Evolutionary conservation across 371 early-diverging fungal genomes (phyloP).

Genomic region (Saksenaea vasiformis): DNA sequence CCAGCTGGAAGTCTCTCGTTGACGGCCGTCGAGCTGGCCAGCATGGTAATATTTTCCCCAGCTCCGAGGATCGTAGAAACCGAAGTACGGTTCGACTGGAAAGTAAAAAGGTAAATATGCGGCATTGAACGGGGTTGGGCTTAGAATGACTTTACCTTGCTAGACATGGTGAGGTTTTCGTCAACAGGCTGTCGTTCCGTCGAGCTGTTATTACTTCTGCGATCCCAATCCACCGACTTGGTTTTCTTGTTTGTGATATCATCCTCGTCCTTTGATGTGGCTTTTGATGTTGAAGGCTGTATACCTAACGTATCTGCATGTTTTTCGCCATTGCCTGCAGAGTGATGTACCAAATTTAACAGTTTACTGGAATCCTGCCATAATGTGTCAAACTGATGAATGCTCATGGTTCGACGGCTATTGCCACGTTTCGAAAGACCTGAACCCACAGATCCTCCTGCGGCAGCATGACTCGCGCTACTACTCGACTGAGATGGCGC

Average conservation of each 20-base stretch:
- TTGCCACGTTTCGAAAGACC: slow-evolving; percentile 16
- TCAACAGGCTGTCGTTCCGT: slow-evolving; percentile 19
- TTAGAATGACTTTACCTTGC: slow-evolving; percentile 25
- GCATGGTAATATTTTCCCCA: slow-evolving; percentile 31
- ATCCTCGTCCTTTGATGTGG: slow-evolving; percentile 15
- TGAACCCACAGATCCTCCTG: slow-evolving; percentile 9
- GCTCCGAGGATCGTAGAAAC: slow-evolving; percentile 29
- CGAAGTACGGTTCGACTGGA: slow-evolving; percentile 45
- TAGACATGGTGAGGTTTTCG: slow-evolving; percentile 27
- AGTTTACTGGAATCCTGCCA: slow-evolving; percentile 52
- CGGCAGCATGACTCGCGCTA: neutral
- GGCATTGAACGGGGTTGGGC: too few relatives aligned
- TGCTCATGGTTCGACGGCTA: slow-evolving; percentile 43
- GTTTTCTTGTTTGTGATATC: slow-evolving; percentile 1
- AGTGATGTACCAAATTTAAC: slow-evolving; percentile 44
- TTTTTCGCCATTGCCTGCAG: slow-evolving; percentile 10
- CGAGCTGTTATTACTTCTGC: slow-evolving; percentile 19
- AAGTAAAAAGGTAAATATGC: too few relatives aligned
- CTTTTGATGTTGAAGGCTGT: neutral
- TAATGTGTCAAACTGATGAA: slow-evolving; percentile 45
- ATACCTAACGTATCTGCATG: slow-evolving; percentile 6
- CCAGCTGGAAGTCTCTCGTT: slow-evolving; percentile 39
- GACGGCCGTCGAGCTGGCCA: slow-evolving; percentile 29
- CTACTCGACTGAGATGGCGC: slow-evolving; percentile 20
- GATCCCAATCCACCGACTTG: slow-evolving; percentile 24